Evolutionary conservation across 768 basidiomycete genomes (phyloP).

Genomic region (Hericium alpestre): DNA sequence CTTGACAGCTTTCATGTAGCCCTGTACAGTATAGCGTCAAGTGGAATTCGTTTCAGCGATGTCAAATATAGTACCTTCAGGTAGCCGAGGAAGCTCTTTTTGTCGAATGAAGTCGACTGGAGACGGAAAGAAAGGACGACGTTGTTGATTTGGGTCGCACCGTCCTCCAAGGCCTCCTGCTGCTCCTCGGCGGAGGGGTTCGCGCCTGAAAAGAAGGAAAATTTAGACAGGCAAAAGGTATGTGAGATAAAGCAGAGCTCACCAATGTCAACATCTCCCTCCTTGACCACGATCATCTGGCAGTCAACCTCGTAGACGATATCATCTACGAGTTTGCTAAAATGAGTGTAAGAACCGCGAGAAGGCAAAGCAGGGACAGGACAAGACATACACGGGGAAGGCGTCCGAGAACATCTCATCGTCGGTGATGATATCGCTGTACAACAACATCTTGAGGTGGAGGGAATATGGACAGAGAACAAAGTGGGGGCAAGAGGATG

Average conservation of each 20-base stretch:
- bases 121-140: conserved; percentile 88
- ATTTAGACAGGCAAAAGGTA: neutral
- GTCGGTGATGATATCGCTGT: conserved; percentile 55
- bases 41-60: conserved; percentile 1
- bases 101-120: conserved; percentile 72
- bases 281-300: conserved; percentile 52
- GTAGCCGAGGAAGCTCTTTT: conserved; percentile 73
- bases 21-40: conserved; percentile 30
- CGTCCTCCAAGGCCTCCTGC: conserved; percentile 74
- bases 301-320: conserved; percentile 87
- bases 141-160: conserved; percentile 74
- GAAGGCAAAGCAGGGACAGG: neutral
- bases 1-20: conserved; percentile 93
- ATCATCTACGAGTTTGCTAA: conserved; percentile 67
- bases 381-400: conserved; percentile 59
- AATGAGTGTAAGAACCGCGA: neutral
- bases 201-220: conserved; percentile 44
- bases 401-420: conserved; percentile 96
- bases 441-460: conserved; percentile 55
- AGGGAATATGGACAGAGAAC: conserved; percentile 9
- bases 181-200: conserved; percentile 88
- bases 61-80: conserved; percentile 52
- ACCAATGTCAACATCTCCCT: conserved; percentile 88
- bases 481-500: conserved; percentile 5
- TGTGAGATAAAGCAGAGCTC: conserved; percentile 12